These are phyloP conservation scores for Melocanna baccifera DNA, from an alignment of 176 grass and related monocot species.

Conservation along the genomic window DNA sequence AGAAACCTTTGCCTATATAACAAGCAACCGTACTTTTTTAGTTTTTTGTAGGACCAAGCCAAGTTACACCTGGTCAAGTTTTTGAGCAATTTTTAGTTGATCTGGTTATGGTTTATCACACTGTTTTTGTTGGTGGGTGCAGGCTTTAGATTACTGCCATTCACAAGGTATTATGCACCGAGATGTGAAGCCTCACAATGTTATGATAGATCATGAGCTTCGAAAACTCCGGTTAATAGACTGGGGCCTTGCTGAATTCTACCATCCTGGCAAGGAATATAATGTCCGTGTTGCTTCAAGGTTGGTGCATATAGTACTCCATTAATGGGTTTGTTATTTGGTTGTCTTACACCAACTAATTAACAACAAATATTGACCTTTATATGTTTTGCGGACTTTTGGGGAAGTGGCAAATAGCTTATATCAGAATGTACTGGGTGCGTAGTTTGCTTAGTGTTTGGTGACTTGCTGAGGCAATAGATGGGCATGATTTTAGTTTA, in stretches of 20 bases:
- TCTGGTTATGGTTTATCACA: not conserved
- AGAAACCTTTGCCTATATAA: not conserved
- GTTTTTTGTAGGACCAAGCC: not conserved
- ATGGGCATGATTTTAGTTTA: not conserved
- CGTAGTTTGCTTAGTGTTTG: not conserved
- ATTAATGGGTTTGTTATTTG: not conserved
- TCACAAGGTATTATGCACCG: conserved; percentile 74
- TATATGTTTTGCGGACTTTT: not conserved
- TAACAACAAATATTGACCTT: not conserved
- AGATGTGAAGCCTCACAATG: conserved; percentile 79
- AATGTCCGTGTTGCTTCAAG: conserved; percentile 71
- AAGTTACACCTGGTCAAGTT: not conserved
- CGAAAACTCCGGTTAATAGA: conserved; percentile 66
- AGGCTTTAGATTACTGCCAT: conserved; percentile 72
- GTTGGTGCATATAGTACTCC: conserved; percentile 12
- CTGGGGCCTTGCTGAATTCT: conserved; percentile 77
- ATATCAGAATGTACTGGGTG: not conserved
- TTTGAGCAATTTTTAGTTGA: not conserved
- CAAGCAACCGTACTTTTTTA: not conserved
- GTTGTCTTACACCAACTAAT: not conserved
- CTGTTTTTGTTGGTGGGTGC: conserved; percentile 4
- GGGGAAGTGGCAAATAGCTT: not conserved
- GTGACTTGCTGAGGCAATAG: not conserved
- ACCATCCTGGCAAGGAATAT: conserved; percentile 72
- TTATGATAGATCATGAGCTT: conserved; percentile 75